Base-by-base conservation (phyloP, 1,284 basidiomycete genomes). In the Leccinum pachyderme region DNA sequence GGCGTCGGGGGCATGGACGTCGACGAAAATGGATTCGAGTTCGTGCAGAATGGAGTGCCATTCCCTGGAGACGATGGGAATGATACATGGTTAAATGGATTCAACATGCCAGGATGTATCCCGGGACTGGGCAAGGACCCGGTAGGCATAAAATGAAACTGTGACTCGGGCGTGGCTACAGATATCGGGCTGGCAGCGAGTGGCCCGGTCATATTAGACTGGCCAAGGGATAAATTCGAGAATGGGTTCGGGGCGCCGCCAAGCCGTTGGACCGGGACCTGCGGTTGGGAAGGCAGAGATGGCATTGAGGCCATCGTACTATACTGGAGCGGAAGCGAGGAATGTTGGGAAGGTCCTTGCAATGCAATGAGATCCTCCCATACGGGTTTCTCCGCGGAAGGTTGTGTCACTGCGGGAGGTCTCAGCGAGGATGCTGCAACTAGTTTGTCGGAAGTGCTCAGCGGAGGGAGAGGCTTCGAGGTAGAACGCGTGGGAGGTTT, bases 271-370 rank as follows among this genome's bases (percentile, higher is more conserved):
- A 57, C 18, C 5, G 31, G 18, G 28, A 47, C n/a, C 13, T 63
- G 61, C 15, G 32, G 47, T 37, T 63, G 61, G 7, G 49, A 43
- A 45, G 64, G 37, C 43, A 55, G 53, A 13, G 59, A 7, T 2
- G 48, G 3, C 1, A 51, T n/a, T 2, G 58, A 43, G 11, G 33
- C 15, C 4, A 46, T 43, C 6, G 62, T 49, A 15, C 47, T 60
- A 59, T 78, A 84, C 63, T 84, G 83, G 11, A 84, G 70, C 8
- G 82, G 83, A 31, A 84, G 72, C 1, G 83, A 80, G 0, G 81
- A 78, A 43, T 72, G 73, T 33, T 75, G 62, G 2, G 77, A 66
- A 5, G 79, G 68, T 2, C 60, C 68, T 57, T 81, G 78, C 15
- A 84, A 67, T 12, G 80, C 78, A 29, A 78, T 69, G 22, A 85